phyloP scores from a whole-genome alignment of 2,329 filamentous ascomycete genomes.

The Cladophialophora immunda region DNA sequence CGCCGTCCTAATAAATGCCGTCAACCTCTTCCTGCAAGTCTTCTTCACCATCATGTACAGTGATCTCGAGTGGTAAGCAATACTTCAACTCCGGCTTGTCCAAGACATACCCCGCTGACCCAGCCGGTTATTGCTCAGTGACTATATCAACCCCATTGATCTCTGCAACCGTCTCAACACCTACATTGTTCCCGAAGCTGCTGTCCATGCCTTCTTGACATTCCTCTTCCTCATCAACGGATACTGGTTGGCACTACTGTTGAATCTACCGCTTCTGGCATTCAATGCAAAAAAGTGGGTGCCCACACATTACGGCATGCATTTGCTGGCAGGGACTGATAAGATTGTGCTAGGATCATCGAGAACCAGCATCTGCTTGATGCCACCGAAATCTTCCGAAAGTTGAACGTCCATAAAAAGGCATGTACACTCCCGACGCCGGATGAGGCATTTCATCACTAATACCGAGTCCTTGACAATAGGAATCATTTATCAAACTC shows the following conservation, averaged over 20 bases:
- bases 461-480: constrained; percentile 9
- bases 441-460: neutral
- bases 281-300: constrained; percentile 99
- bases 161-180: constrained; percentile 99
- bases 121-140: constrained; percentile 62
- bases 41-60: constrained; percentile 99
- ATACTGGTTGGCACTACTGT: constrained; percentile 92
- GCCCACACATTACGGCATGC: neutral
- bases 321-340: constrained; percentile 20
- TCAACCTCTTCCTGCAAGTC: constrained; percentile 99
- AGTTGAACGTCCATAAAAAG: constrained; percentile 99
- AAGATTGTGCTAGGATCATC: constrained; percentile 72
- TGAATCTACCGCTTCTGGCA: constrained; percentile 89
- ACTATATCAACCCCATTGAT: constrained; percentile 99
- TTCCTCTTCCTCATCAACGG: constrained; percentile 97
- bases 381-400: constrained; percentile 98
- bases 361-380: constrained; percentile 97
- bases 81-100: constrained; percentile 6
- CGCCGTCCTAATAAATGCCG: constrained; percentile 98
- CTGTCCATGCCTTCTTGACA: constrained; percentile 94
- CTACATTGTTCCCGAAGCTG: constrained; percentile 98
- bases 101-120: neutral
- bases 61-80: constrained; percentile 95
- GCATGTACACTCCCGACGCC: constrained; percentile 54
- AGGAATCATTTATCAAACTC: constrained; percentile 99